Conservation (phyloP, 345 rosid species). For the Rhodomyrtus tomentosa region DNA sequence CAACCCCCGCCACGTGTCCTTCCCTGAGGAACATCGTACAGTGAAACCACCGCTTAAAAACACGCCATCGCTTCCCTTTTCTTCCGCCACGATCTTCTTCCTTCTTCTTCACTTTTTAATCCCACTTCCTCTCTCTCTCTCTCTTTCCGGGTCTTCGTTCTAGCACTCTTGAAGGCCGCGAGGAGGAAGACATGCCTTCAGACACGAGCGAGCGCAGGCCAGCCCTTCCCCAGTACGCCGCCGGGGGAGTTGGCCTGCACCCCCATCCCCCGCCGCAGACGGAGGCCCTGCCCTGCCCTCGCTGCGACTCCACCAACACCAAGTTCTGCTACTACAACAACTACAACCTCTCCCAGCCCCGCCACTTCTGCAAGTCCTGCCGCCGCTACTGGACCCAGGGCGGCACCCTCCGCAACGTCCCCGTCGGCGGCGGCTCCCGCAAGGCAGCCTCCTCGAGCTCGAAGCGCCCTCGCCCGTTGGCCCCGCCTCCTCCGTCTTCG, state of each 20-base stretch:
- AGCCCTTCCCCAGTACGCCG: not conserved
- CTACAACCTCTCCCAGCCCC: conserved; percentile 60
- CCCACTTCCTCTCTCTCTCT: not conserved
- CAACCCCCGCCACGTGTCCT: not conserved
- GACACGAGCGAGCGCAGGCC: conserved; percentile 15
- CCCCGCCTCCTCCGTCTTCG: not conserved
- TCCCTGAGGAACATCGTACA: not conserved
- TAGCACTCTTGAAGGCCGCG: not conserved
- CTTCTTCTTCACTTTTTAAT: not conserved
- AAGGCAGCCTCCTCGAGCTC: conserved; percentile 29
- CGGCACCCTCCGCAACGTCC: conserved; percentile 58
- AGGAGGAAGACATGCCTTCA: conserved; percentile 13
- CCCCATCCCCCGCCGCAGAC: conserved; percentile 16
- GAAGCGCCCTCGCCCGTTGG: conserved; percentile 28
- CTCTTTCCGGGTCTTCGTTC: not conserved
- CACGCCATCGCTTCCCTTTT: not conserved
- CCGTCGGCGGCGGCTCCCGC: conserved; percentile 57
- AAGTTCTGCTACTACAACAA: conserved; percentile 67
- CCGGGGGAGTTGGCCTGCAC: not conserved
- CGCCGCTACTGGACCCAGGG: conserved; percentile 76
- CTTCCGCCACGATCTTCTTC: not conserved
- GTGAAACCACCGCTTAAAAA: not conserved
- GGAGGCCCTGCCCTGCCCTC: conserved; percentile 42
- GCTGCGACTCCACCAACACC: conserved; percentile 45
- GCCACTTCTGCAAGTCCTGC: conserved; percentile 58